Conservation (phyloP, 2,329 filamentous ascomycete species). For the Tolypocladium ovalisporum region DNA sequence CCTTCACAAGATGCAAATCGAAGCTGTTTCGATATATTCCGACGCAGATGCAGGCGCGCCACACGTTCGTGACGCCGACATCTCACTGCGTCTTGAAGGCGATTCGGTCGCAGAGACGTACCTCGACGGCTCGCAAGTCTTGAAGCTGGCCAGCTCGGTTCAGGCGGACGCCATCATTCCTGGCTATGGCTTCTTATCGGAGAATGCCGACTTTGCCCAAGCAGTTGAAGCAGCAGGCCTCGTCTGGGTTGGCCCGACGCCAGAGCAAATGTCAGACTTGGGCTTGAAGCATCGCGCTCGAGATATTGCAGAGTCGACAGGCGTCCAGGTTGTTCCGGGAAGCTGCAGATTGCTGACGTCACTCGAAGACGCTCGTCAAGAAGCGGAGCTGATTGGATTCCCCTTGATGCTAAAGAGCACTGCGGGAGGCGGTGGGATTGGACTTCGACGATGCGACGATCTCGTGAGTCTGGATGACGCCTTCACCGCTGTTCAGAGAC, state of each 20-base stretch:
- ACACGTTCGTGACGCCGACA: slow-evolving; percentile 58
- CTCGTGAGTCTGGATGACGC: slow-evolving; percentile 15
- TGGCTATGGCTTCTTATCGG: slow-evolving; percentile 56
- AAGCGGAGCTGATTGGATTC: slow-evolving; percentile 18
- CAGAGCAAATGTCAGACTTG: slow-evolving; percentile 27
- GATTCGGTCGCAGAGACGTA: slow-evolving; percentile 36
- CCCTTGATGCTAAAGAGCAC: slow-evolving; percentile 38
- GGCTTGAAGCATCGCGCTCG: slow-evolving; percentile 27
- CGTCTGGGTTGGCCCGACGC: slow-evolving; percentile 47
- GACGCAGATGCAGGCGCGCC: slow-evolving; percentile 49
- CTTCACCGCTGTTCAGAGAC: slow-evolving; percentile 24
- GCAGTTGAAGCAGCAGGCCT: slow-evolving; percentile 41
- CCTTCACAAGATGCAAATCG: slow-evolving; percentile 54
- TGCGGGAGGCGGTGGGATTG: slow-evolving; percentile 34
- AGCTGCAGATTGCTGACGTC: slow-evolving; percentile 15
- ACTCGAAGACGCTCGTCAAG: slow-evolving; percentile 14
- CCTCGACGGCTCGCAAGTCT: slow-evolving; percentile 52
- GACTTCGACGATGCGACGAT: slow-evolving; percentile 25
- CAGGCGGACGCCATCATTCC: slow-evolving; percentile 49
- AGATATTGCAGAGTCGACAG: slow-evolving; percentile 16
- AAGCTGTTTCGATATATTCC: slow-evolving; percentile 61
- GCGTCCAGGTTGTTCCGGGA: slow-evolving; percentile 24
- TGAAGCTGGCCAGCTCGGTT: slow-evolving; percentile 38
- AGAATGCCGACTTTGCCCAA: slow-evolving; percentile 50
- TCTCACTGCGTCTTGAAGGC: slow-evolving; percentile 53